A percentile compares a stretch with the other conserved stretches of the same genome.
These are phyloP conservation scores for Fraxinus sp. DNA, from an alignment of 305 asterid species.

Conservation along the genomic window DNA sequence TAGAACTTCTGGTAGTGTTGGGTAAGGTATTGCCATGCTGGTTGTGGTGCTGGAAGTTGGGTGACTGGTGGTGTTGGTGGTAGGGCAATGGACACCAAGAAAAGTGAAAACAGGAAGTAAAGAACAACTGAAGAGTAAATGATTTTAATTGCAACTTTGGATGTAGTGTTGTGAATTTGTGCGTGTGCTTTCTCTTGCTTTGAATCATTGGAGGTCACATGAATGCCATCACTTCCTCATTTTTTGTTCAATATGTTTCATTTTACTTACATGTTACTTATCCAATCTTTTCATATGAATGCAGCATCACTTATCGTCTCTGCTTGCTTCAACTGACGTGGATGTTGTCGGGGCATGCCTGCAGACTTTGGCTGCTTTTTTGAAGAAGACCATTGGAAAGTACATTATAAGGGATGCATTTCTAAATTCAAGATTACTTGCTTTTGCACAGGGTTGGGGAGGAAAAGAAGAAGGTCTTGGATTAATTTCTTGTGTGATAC, in stretches of 20 bases:
- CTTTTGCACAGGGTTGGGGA: conserved; percentile 99
- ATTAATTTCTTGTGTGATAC: conserved; percentile 76
- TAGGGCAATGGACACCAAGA: not conserved
- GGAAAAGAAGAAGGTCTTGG: conserved; percentile 99
- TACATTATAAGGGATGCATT: conserved; percentile 81
- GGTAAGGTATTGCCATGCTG: not conserved
- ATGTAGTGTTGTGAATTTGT: not conserved
- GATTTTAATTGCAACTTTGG: not conserved
- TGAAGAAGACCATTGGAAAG: conserved; percentile 89
- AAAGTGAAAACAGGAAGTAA: not conserved
- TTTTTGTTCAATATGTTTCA: conserved; percentile 17
- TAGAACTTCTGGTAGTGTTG: conserved; percentile 2
- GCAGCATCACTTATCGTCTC: conserved; percentile 94
- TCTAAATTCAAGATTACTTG: conserved; percentile 82
- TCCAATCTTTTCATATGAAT: conserved; percentile 22
- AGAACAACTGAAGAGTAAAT: not conserved
- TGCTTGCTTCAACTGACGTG: conserved; percentile 90
- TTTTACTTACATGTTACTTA: conserved; percentile 19
- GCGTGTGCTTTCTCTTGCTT: not conserved
- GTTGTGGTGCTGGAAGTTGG: conserved; percentile 2
- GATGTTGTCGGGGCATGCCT: conserved; percentile 95
- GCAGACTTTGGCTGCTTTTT: conserved; percentile 89
- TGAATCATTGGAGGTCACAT: not conserved
- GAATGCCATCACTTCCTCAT: conserved; percentile 1
- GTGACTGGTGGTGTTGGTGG: not conserved